Conservation (phyloP, 192 early-diverging fungal species). For the Coemansia guatemalensis region DNA sequence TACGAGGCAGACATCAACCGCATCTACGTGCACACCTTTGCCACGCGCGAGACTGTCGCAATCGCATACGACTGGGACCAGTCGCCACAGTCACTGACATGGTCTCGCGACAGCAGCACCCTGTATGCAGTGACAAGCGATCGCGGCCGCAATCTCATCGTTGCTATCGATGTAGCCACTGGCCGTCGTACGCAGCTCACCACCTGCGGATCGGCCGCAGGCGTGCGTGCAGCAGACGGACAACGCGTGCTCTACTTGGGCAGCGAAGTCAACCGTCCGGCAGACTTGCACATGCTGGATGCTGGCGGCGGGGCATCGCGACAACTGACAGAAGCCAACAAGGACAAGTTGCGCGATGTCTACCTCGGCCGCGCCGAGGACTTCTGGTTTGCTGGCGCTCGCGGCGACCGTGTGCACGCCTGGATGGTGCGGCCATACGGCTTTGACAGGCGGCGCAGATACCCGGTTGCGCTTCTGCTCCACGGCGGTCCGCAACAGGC, state of each 20-base stretch:
- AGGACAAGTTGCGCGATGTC: slow-evolving; percentile 35
- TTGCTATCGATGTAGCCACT: slow-evolving; percentile 33
- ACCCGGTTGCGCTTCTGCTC: slow-evolving; percentile 75
- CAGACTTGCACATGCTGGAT: slow-evolving; percentile 41
- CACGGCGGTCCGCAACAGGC: slow-evolving; percentile 82
- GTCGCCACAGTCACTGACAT: slow-evolving; percentile 59
- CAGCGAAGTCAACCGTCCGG: slow-evolving; percentile 44
- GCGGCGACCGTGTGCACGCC: slow-evolving; percentile 50
- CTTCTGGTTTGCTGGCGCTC: slow-evolving; percentile 67
- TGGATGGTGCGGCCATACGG: slow-evolving; percentile 65
- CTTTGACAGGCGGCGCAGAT: slow-evolving; percentile 58
- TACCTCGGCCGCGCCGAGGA: slow-evolving; percentile 60
- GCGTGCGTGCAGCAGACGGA: slow-evolving; percentile 17
- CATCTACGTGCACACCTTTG: slow-evolving; percentile 56
- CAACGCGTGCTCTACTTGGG: slow-evolving; percentile 43
- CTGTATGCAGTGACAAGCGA: slow-evolving; percentile 62
- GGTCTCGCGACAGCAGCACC: slow-evolving; percentile 56
- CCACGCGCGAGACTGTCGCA: slow-evolving; percentile 15
- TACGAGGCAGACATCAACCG: slow-evolving; percentile 77
- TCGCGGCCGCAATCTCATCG: slow-evolving; percentile 55
- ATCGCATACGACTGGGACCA: slow-evolving; percentile 56
- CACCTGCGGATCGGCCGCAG: slow-evolving; percentile 15
- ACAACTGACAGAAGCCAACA: slow-evolving; percentile 54
- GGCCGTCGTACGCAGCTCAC: slow-evolving; percentile 40
- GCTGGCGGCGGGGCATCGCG: slow-evolving; percentile 11